Evolutionary conservation across 2,329 filamentous ascomycete genomes (phyloP).

Genomic region (Elsinoe batatas): DNA sequence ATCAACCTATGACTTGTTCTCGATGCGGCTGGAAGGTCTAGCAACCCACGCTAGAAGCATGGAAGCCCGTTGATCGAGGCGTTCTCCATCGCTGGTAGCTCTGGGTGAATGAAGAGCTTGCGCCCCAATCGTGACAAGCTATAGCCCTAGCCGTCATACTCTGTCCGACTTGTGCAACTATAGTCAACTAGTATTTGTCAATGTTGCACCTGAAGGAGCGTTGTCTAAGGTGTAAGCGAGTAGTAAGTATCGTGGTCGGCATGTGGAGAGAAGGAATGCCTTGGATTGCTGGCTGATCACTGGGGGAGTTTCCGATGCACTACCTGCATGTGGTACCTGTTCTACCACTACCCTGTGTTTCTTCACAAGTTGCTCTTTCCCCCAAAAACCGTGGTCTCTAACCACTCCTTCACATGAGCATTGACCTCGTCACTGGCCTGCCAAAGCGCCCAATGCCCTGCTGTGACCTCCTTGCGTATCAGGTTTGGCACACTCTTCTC

Average conservation of each 20-base stretch:
- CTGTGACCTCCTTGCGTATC: slow-evolving; percentile 55
- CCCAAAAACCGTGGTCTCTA: slow-evolving; percentile 46
- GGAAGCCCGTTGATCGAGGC: neutral
- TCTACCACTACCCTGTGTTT: neutral
- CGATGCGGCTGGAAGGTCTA: slow-evolving; percentile 7
- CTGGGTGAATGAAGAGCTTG: neutral
- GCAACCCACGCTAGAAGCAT: slow-evolving; percentile 2
- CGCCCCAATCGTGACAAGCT: neutral
- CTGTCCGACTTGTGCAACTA: neutral
- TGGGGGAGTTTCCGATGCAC: too few species aligned
- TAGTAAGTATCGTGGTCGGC: too few species aligned
- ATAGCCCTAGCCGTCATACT: neutral
- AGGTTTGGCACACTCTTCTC: slow-evolving; percentile 54
- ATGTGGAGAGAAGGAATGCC: too few species aligned
- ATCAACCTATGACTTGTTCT: neutral
- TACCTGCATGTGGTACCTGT: neutral
- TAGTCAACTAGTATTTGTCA: slow-evolving; percentile 5
- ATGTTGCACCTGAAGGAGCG: neutral
- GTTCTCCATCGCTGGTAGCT: neutral
- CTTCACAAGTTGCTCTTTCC: slow-evolving; percentile 37
- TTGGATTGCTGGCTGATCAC: too few species aligned
- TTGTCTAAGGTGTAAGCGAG: neutral
- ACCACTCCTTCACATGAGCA: slow-evolving; percentile 54
- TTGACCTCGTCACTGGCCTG: slow-evolving; percentile 66
- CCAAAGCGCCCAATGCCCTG: slow-evolving; percentile 74